Percentiles rank a stretch among this genome's conserved stretches.
These are phyloP conservation scores for Vigna radiata DNA, from an alignment of 306 rosid species.

Conservation along the genomic window DNA sequence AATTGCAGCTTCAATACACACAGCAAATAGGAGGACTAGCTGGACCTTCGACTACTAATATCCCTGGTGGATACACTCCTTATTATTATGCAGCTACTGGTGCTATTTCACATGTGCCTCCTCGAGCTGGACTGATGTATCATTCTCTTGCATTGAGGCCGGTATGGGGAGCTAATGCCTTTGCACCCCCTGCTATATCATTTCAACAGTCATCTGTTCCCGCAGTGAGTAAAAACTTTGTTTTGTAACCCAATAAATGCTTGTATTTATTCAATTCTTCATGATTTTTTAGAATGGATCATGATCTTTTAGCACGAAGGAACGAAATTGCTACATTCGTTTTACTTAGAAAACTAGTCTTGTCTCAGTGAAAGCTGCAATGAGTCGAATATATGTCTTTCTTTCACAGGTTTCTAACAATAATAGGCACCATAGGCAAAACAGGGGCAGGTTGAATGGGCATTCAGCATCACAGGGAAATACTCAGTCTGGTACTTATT, in stretches of 20 bases:
- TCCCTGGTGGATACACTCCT: slow-evolving; percentile 48
- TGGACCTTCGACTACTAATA: slow-evolving; percentile 63
- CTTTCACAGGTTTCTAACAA: slow-evolving; percentile 62
- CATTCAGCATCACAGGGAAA: slow-evolving; percentile 59
- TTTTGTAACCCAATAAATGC: slow-evolving; percentile 20
- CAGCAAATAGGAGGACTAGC: slow-evolving; percentile 57
- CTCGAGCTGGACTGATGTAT: slow-evolving; percentile 65
- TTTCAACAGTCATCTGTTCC: slow-evolving; percentile 61
- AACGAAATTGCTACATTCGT: slow-evolving; percentile 32
- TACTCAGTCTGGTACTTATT: slow-evolving; percentile 45
- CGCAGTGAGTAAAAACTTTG: slow-evolving; percentile 58
- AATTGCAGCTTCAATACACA: slow-evolving; percentile 60
- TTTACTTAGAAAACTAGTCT: slow-evolving; percentile 35
- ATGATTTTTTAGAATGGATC: neutral
- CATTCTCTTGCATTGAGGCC: slow-evolving; percentile 70
- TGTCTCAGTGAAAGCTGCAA: slow-evolving; percentile 9
- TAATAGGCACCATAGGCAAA: slow-evolving; percentile 73
- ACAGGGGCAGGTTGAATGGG: slow-evolving; percentile 77
- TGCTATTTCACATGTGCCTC: slow-evolving; percentile 65
- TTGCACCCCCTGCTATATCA: slow-evolving; percentile 58
- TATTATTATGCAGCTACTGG: slow-evolving; percentile 38
- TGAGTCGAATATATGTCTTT: slow-evolving; percentile 14
- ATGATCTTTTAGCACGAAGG: slow-evolving; percentile 6
- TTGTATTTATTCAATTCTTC: neutral
- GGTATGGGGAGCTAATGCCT: slow-evolving; percentile 72